Conservation (phyloP, 2,329 filamentous ascomycete species). For the Blastomyces parvus region DNA sequence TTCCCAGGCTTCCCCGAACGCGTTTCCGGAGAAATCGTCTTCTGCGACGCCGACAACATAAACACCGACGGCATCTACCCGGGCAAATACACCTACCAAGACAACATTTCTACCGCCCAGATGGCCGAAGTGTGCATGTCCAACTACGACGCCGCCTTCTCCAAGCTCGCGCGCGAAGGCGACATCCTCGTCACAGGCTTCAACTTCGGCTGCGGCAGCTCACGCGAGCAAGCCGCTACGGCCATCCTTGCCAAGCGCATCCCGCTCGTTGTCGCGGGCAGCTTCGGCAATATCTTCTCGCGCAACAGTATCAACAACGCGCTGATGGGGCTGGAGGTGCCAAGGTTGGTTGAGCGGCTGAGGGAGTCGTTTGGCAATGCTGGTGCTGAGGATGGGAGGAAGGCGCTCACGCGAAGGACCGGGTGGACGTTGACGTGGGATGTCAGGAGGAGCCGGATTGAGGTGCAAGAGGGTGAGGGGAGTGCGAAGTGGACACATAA, state of each 20-base stretch:
- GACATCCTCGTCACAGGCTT: slow-evolving; percentile 80
- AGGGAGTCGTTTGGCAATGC: slow-evolving; percentile 26
- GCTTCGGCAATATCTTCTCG: slow-evolving; percentile 75
- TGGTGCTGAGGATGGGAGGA: slow-evolving; percentile 37
- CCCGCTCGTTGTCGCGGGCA: slow-evolving; percentile 68
- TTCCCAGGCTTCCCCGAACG: slow-evolving; percentile 79
- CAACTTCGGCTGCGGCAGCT: slow-evolving; percentile 80
- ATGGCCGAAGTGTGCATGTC: slow-evolving; percentile 91
- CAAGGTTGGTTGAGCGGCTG: slow-evolving; percentile 27
- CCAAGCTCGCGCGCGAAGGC: slow-evolving; percentile 50
- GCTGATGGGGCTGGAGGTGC: slow-evolving; percentile 31
- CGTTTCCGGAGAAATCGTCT: slow-evolving; percentile 77
- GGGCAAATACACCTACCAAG: slow-evolving; percentile 86
- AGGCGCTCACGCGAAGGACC: slow-evolving; percentile 59
- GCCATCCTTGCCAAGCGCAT: slow-evolving; percentile 74
- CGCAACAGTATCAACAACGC: slow-evolving; percentile 45
- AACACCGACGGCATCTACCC: slow-evolving; percentile 92
- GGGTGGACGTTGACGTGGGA: slow-evolving; percentile 83
- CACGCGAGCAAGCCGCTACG: slow-evolving; percentile 79
- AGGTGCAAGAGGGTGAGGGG: slow-evolving; percentile 56
- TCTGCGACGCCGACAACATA: slow-evolving; percentile 76
- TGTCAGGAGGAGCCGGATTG: slow-evolving; percentile 59
- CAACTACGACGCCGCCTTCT: slow-evolving; percentile 77
- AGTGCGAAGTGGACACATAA: slow-evolving; percentile 66
- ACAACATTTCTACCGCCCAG: slow-evolving; percentile 61